A percentile compares a stretch with the other conserved stretches of the same genome.
phyloP scores from a whole-genome alignment of 2,329 filamentous ascomycete species.

The Exophiala xenobiotica region DNA sequence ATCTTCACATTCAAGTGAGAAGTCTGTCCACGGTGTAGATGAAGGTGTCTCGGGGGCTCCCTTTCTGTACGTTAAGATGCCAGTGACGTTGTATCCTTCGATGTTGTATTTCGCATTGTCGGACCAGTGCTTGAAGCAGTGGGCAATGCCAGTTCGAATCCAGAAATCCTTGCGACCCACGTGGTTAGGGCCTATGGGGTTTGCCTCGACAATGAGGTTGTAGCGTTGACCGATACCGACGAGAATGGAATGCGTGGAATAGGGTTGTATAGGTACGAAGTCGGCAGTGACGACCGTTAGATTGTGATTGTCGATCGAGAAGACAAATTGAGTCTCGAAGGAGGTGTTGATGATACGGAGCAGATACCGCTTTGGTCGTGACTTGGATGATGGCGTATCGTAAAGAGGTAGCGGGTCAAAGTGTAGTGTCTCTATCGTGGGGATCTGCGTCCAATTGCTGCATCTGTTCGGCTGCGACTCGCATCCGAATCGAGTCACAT shows the following conservation, averaged over 20 bases:
- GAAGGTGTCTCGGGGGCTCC: neutral
- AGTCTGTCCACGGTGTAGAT: neutral
- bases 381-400: no score
- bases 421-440: no score
- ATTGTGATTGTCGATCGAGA: slow-evolving; percentile 32
- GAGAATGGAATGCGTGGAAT: slow-evolving; percentile 8
- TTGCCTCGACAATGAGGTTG: slow-evolving; percentile 29
- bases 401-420: no score
- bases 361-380: slow-evolving; percentile 8
- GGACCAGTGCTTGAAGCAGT: slow-evolving; percentile 23
- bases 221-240: slow-evolving; percentile 32
- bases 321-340: slow-evolving; percentile 24
- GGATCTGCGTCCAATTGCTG: no score
- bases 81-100: neutral
- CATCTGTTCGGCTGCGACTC: no score
- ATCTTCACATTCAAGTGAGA: slow-evolving; percentile 35
- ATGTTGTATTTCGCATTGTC: neutral
- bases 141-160: slow-evolving; percentile 14
- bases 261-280: slow-evolving; percentile 32
- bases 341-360: slow-evolving; percentile 31
- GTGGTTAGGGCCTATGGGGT: slow-evolving; percentile 7
- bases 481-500: slow-evolving; percentile 4
- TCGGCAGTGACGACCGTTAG: slow-evolving; percentile 27
- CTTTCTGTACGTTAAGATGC: neutral
- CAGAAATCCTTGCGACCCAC: slow-evolving; percentile 7